Base-by-base conservation (phyloP, 2,329 filamentous ascomycete species). In the Coniella vitis region DNA sequence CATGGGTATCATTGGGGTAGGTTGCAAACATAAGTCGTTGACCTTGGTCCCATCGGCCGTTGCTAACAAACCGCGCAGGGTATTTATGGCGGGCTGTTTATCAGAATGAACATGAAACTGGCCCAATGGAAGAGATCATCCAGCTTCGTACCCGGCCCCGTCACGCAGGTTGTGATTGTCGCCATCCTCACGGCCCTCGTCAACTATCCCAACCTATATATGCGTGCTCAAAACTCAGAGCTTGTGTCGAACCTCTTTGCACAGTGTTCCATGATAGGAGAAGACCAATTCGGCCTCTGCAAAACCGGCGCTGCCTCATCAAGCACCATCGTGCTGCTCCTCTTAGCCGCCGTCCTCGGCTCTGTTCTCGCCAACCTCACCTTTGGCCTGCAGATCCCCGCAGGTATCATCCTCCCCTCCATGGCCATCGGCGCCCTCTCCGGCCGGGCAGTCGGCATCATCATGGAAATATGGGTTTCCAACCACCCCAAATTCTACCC, bases 131-230 rank as follows among this genome's bases (percentile, higher is more conserved):
- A 90, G 60, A 86, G 86, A 60, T 75, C 81, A 7, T 65, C 67
- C 14, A 68, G 75, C 14, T 81, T 80, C 62, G 79, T 89, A 14
- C 82, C 85, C 29, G 79, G 79, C 4, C 90, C 93, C 2, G 72
- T 96, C 22, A 65, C 78, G 13, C 90, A 97, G 68, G 91, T 97
- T 9, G 69, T 85, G 19, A 67, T 82, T n/a, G 81, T 95, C 20
- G 83, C 91, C 4, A 70, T 90, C 37, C 62, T 95, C 19, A 95
- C 90, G 2, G 89, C 91, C 1, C 64, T 97, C 38, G 79, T 97
- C 66, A 96, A 95, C 71, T 98, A 90, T 60, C 93, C 93, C 10
- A 95, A 96, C 67, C 84, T 90, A 48, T 97, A 96, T 67, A 95
- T 97, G 85, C 86, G 93, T 57, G 86, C 90, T 3, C 91, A 97